Conservation (phyloP, 352 stramenopile species). For the Peronosclerospora sorghi region DNA sequence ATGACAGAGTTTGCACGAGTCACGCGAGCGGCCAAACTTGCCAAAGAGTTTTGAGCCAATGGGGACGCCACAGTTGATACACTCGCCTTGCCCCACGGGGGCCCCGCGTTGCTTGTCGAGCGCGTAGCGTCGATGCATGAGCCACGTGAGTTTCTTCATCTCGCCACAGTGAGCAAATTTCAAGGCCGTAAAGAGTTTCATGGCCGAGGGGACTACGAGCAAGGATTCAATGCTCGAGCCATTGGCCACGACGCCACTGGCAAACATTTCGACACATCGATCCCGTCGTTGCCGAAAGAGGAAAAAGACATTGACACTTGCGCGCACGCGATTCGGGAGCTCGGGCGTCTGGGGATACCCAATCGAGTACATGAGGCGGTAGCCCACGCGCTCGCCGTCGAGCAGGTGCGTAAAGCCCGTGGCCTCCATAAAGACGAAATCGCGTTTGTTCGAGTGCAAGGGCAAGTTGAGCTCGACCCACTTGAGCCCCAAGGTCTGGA, state of each 20-base stretch:
- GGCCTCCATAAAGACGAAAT: conserved; percentile 32
- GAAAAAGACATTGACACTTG: conserved; percentile 23
- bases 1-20: conserved; percentile 29
- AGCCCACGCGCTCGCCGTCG: conserved; percentile 26
- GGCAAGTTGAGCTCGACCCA: conserved; percentile 23
- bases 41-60: conserved; percentile 25
- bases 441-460: conserved; percentile 22
- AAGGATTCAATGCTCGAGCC: conserved; percentile 20
- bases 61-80: conserved; percentile 18
- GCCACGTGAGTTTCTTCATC: conserved; percentile 34
- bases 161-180: conserved; percentile 25
- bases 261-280: conserved; percentile 20
- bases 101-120: conserved; percentile 18
- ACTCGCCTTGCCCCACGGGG: conserved; percentile 15
- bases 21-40: conserved; percentile 19
- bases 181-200: conserved; percentile 24
- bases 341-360: conserved; percentile 23
- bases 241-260: conserved; percentile 17
- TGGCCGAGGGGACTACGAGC: conserved; percentile 13
- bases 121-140: conserved; percentile 20
- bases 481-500: conserved; percentile 22
- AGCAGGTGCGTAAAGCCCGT: conserved; percentile 21
- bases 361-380: conserved; percentile 32
- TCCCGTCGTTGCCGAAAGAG: conserved; percentile 23
- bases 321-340: conserved; percentile 18